Conservation (phyloP, 2,329 filamentous ascomycete species). For the Pseudocercospora macadamiae region DNA sequence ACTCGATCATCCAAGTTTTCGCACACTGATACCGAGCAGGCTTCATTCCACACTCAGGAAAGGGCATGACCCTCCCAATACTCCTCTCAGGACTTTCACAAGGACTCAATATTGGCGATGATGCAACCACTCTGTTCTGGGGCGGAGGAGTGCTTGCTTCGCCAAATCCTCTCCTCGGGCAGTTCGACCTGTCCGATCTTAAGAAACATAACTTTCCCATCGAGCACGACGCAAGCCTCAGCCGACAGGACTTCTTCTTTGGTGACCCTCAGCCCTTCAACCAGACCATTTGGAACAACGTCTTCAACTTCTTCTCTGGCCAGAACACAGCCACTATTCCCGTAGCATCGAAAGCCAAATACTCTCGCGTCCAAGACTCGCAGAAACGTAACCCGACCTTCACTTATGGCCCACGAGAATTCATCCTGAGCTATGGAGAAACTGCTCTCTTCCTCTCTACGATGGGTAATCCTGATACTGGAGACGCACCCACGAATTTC, state of each 20-base stretch:
- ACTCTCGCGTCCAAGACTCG: conserved; percentile 35
- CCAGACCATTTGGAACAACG: conserved; percentile 36
- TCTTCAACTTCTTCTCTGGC: conserved; percentile 33
- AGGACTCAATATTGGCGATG: conserved; percentile 31
- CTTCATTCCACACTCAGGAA: conserved; percentile 30
- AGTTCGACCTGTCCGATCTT: conserved; percentile 6
- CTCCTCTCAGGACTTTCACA: conserved; percentile 26
- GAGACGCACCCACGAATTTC: too few species aligned
- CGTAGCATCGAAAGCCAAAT: conserved; percentile 35
- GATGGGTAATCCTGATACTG: too few species aligned
- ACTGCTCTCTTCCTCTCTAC: conserved; percentile 41
- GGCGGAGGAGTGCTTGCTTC: conserved; percentile 27
- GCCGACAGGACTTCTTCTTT: conserved; percentile 35
- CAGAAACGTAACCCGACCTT: conserved; percentile 35
- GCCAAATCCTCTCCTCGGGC: conserved; percentile 15
- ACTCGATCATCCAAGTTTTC: too few species aligned
- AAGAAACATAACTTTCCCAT: conserved; percentile 32
- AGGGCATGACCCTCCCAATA: conserved; percentile 28
- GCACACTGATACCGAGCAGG: too few species aligned
- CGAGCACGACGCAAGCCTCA: conserved; percentile 41
- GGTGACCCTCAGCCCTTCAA: conserved; percentile 41
- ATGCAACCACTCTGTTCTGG: conserved; percentile 30
- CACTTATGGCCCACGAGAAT: conserved; percentile 37
- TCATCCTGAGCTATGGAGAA: conserved; percentile 42
- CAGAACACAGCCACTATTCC: conserved; percentile 32